Evolutionary conservation across 352 stramenopile species (phyloP).

Genomic region (Phytophthora fragariae): DNA sequence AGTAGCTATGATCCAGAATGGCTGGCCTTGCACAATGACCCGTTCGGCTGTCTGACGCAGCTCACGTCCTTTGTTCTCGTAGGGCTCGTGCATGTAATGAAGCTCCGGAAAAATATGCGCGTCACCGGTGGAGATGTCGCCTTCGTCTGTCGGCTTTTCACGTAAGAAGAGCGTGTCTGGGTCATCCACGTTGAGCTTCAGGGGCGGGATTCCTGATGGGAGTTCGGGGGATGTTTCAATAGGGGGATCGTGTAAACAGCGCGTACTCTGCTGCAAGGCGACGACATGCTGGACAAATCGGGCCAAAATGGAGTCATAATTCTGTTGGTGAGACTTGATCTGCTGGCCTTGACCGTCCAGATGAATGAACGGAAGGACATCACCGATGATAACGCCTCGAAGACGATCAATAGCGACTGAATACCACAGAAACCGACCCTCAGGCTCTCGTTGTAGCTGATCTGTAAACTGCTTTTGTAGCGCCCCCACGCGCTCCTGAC

Average conservation of each 20-base stretch:
- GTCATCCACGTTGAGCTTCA: constrained; percentile 52
- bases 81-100: neutral
- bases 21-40: constrained; percentile 27
- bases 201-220: constrained; percentile 46
- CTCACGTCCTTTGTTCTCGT: constrained; percentile 28
- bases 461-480: constrained; percentile 9
- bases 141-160: constrained; percentile 31
- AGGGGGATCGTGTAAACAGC: constrained; percentile 7
- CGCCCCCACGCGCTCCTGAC: constrained; percentile 7
- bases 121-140: constrained; percentile 53
- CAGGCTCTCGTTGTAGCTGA: constrained; percentile 8
- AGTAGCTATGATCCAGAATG: constrained; percentile 54
- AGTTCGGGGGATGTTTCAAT: constrained; percentile 27
- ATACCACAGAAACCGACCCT: constrained; percentile 40
- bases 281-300: constrained; percentile 42
- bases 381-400: constrained; percentile 41
- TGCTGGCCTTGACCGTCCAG: neutral
- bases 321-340: neutral
- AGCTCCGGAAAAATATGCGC: constrained; percentile 53
- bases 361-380: constrained; percentile 18
- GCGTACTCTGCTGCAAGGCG: constrained; percentile 36
- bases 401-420: constrained; percentile 53
- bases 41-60: constrained; percentile 53
- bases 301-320: constrained; percentile 30
- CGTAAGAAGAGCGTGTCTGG: constrained; percentile 48